Evolutionary conservation across 768 basidiomycete genomes (phyloP).

Genomic region (Lyophyllum semitale): DNA sequence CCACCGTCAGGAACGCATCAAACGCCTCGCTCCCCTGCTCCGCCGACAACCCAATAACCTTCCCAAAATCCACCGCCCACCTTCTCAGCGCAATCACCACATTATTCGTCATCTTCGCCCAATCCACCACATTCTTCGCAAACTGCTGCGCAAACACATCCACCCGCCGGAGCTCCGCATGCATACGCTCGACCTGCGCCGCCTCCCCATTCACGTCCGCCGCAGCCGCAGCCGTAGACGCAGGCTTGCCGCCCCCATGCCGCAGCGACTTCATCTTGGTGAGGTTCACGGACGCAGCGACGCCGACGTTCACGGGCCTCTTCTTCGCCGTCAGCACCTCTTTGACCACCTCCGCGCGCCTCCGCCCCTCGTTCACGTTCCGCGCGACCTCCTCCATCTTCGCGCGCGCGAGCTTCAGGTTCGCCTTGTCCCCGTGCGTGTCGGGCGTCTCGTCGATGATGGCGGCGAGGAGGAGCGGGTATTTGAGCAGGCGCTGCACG

Average conservation of each 20-base stretch:
- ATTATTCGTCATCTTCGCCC: conserved; percentile 55
- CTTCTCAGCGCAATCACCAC: conserved; percentile 50
- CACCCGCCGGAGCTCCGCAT: conserved; percentile 55
- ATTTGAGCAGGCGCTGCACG: conserved; percentile 94
- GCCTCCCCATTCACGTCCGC: conserved; percentile 41
- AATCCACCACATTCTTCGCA: conserved; percentile 62
- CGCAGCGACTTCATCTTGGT: conserved; percentile 58
- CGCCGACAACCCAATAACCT: conserved; percentile 61
- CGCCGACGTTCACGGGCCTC: conserved; percentile 44
- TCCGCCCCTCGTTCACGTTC: conserved; percentile 76
- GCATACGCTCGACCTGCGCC: conserved; percentile 53
- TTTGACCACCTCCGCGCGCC: conserved; percentile 78
- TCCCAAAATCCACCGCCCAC: conserved; percentile 70
- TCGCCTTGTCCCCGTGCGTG: conserved; percentile 64
- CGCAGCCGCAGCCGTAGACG: background rate
- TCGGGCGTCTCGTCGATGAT: conserved; percentile 78
- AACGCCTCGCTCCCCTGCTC: conserved; percentile 61
- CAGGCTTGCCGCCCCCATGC: conserved; percentile 20
- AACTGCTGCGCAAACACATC: conserved; percentile 63
- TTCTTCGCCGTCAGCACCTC: conserved; percentile 60
- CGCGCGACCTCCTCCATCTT: conserved; percentile 74
- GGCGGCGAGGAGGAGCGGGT: conserved; percentile 79
- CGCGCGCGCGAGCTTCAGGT: conserved; percentile 51
- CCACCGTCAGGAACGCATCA: conserved; percentile 66
- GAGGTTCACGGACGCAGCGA: conserved; percentile 58